Evolutionary conservation across 179 eudicot species (phyloP), one percentile per base, ranked within the genome.

Genomic region (Amaranthus tricolor): DNA sequence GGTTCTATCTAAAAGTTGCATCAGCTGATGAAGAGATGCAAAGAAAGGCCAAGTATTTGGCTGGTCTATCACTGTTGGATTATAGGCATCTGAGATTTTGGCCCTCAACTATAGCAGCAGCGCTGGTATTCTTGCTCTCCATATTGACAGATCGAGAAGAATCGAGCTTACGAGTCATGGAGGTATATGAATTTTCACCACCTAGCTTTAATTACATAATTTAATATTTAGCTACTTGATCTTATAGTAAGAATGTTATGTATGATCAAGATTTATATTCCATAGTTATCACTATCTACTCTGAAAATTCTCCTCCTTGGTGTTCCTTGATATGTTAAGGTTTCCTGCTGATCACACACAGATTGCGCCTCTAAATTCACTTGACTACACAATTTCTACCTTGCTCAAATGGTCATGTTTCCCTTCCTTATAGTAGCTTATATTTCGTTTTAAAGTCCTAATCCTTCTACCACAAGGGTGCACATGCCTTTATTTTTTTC

Each of bases 21-120:
- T 62, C 45, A 72, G 99, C 97, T 60, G 80, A 82, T 84, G 84
- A 86, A 77, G 82, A 74, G 63, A 83, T 93, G 88, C 84, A 86
- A 80, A 85, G 71, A 74, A 84, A 80, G 59, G 86, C 89, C 17
- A 86, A 84, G 76, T 82, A 84, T 68, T 86, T 95, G 21, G 93
- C 98, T 20, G 81, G 82, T 57, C 83, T 91, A 43, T 86, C 92
- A 9, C 73, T 91, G 78, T 86, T 87, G 61, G 97, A 96, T 54
- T 90, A 93, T 71, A 84, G 82, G 82, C 93, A 87, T 81, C 83
- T 93, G 50, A 83, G 86, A 76, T 91, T 80, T 84, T 93, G 98
- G 98, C 97, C 99, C 49, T 95, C 99, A 66, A 91, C 95, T 73
- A 89, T 95, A 16, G 98, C 99, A 78, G 98, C 99, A 77, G 90